Percentiles rank a stretch among this genome's conserved stretches.
phyloP scores from a whole-genome alignment of 208 protist genomes.

The Acanthamoeba rhysodes region DNA sequence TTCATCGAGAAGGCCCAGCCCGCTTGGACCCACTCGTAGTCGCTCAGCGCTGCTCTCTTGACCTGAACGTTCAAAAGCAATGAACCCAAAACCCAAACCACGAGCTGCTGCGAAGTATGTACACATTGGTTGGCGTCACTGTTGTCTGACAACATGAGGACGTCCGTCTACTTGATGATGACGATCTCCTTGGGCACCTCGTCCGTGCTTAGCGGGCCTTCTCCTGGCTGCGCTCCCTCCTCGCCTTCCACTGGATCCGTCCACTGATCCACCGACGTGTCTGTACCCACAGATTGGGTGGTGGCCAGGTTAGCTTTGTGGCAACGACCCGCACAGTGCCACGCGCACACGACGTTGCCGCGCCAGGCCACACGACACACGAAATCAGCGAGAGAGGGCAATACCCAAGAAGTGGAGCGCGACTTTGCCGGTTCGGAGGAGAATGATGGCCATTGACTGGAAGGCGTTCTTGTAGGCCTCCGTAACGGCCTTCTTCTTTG shows the following conservation, averaged over 20 bases:
- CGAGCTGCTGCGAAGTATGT: too few relatives aligned
- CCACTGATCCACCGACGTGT: conserved; percentile 67
- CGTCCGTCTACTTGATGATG: conserved; percentile 64
- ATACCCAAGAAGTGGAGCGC: conserved; percentile 66
- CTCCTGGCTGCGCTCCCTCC: neutral
- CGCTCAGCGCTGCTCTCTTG: too few relatives aligned
- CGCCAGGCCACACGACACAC: neutral
- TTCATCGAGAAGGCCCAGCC: conserved; percentile 90
- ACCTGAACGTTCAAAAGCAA: too few relatives aligned
- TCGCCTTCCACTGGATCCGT: conserved; percentile 47
- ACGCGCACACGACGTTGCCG: neutral
- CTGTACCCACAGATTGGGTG: neutral
- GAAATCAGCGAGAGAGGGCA: neutral
- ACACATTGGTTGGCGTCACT: too few relatives aligned
- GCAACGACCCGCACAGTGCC: too few relatives aligned
- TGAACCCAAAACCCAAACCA: too few relatives aligned
- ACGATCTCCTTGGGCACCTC: conserved; percentile 55
- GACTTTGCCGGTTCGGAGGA: conserved; percentile 40
- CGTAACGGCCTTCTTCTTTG: conserved; percentile 69
- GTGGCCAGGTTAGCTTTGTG: neutral
- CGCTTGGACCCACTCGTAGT: conserved; percentile 67
- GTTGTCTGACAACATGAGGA: too few relatives aligned
- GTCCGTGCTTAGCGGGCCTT: neutral
- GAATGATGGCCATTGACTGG: conserved; percentile 56
- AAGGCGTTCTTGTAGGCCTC: conserved; percentile 74